Base-by-base conservation (phyloP, 305 asterid species). In the Solanum aculeatissimum region DNA sequence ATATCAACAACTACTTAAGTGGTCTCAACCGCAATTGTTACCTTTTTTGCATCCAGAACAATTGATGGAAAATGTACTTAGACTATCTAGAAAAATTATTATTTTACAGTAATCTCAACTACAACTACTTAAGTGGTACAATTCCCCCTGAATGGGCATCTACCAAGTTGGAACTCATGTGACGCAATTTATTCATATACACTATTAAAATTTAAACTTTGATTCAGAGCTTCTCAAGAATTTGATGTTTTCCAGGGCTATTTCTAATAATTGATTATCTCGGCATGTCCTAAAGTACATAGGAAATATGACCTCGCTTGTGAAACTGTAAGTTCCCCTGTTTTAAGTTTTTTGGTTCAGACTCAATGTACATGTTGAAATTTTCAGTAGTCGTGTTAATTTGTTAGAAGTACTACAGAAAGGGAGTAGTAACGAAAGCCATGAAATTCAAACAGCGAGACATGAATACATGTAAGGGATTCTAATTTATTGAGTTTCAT, bases 141-240 rank as follows among this genome's bases (percentile, higher is more conserved):
- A 91, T 93, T 32, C 97, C 93, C 11, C 89, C 57, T 15, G 93
- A 93, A 83, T 93, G 94, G 97, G 92, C 89, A 25, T 87, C 90
- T 68, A 82, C 85, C 80, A 91, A 83, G 58, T 45, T 91, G 84
- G 84, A 87, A 57, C 6, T 8, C 74, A 49, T 90, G 94, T 93
- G 90, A 88, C 92, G 18, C 63, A 49, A 27, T 75, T 49, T 49
- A 49, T 49, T 49, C 6, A 49, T 75, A 15, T 19, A 40, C 43
- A 49, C 9, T 32, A 19, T 81, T 19, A 40, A 66, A 49, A 32
- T 49, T 29, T 29, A 83, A 70, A 57, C 45, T 86, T 83, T 53
- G 7, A 15, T 81, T 79, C 65, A 27, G 11, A n/a, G 53, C 51
- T 18, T 32, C 42, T 53, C 43, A 53, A 63, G 63, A 18, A 38